Percentiles rank a stretch among this genome's conserved stretches.
phyloP scores from a whole-genome alignment of 352 stramenopile species.

The Globisporangium rhizosaccharum region DNA sequence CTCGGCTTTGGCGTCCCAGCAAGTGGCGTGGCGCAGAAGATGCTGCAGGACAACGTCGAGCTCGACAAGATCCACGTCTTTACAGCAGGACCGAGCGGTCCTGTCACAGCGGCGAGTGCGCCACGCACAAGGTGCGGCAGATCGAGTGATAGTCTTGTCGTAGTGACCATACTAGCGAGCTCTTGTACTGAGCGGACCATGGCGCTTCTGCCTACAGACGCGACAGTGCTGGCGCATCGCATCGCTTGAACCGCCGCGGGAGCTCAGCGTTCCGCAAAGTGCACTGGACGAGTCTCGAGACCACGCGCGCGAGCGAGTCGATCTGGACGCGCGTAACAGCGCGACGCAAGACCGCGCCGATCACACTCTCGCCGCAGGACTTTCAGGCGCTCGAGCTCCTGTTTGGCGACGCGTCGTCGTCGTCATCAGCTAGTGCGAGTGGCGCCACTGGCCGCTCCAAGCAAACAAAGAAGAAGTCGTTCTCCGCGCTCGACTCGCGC shows the following conservation, averaged over 20 bases:
- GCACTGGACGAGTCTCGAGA: slow-evolving; percentile 73
- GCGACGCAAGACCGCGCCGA: slow-evolving; percentile 58
- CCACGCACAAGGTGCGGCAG: slow-evolving; percentile 1
- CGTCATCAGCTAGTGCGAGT: neutral
- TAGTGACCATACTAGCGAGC: neutral
- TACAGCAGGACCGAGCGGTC: slow-evolving; percentile 34
- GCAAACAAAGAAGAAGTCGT: slow-evolving; percentile 20
- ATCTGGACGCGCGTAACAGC: slow-evolving; percentile 73
- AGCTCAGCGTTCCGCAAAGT: slow-evolving; percentile 67
- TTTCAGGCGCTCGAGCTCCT: slow-evolving; percentile 52
- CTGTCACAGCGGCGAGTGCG: neutral
- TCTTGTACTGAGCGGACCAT: neutral
- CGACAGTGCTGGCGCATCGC: slow-evolving; percentile 5
- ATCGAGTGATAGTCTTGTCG: neutral
- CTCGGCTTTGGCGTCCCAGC: slow-evolving; percentile 65
- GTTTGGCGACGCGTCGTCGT: slow-evolving; percentile 34
- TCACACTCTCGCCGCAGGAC: slow-evolving; percentile 63
- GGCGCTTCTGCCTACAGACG: neutral
- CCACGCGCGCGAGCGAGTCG: slow-evolving; percentile 43
- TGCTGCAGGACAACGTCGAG: slow-evolving; percentile 69
- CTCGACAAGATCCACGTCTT: slow-evolving; percentile 59
- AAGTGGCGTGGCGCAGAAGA: slow-evolving; percentile 71
- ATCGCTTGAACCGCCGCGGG: slow-evolving; percentile 25
- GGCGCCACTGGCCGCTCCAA: neutral
- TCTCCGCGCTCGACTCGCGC: slow-evolving; percentile 63